These are phyloP conservation scores for Byssothecium circinans DNA, from an alignment of 2,329 filamentous ascomycete species.

Conservation along the genomic window DNA sequence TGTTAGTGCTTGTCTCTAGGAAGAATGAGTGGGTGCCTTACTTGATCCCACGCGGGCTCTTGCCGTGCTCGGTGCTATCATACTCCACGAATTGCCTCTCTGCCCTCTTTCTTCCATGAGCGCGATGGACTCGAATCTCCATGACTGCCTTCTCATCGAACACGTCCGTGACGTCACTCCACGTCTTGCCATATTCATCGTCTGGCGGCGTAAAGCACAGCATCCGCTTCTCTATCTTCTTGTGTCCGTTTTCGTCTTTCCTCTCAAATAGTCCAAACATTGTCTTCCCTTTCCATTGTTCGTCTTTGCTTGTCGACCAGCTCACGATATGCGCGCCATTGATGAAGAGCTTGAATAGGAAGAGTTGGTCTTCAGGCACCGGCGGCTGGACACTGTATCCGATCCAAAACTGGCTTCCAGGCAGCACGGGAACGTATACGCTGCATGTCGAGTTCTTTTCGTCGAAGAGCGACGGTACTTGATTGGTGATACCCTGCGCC, in stretches of 20 bases:
- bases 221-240: slow-evolving; percentile 45
- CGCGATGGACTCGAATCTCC: slow-evolving; percentile 48
- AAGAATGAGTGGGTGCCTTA: slow-evolving; percentile 19
- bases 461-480: slow-evolving; percentile 18
- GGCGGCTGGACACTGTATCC: slow-evolving; percentile 40
- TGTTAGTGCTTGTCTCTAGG: slow-evolving; percentile 13
- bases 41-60: slow-evolving; percentile 28
- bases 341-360: slow-evolving; percentile 52
- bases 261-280: slow-evolving; percentile 49
- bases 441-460: slow-evolving; percentile 33
- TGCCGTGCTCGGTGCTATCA: slow-evolving; percentile 21
- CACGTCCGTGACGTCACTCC: slow-evolving; percentile 13
- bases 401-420: slow-evolving; percentile 50
- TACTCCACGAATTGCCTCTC: slow-evolving; percentile 31
- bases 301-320: slow-evolving; percentile 49
- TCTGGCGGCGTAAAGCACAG: slow-evolving; percentile 41
- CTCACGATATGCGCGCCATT: slow-evolving; percentile 44
- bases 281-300: slow-evolving; percentile 48
- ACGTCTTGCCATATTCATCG: slow-evolving; percentile 8
- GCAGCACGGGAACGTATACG: slow-evolving; percentile 40
- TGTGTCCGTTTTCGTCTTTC: slow-evolving; percentile 30
- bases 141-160: slow-evolving; percentile 36
- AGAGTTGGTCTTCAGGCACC: slow-evolving; percentile 36
- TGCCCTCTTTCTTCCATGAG: slow-evolving; percentile 44
- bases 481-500: slow-evolving; percentile 8